Evolutionary conservation across 148 eudicot species (phyloP), one percentile per base, ranked within the genome.

Genomic region (Beta vulgaris): DNA sequence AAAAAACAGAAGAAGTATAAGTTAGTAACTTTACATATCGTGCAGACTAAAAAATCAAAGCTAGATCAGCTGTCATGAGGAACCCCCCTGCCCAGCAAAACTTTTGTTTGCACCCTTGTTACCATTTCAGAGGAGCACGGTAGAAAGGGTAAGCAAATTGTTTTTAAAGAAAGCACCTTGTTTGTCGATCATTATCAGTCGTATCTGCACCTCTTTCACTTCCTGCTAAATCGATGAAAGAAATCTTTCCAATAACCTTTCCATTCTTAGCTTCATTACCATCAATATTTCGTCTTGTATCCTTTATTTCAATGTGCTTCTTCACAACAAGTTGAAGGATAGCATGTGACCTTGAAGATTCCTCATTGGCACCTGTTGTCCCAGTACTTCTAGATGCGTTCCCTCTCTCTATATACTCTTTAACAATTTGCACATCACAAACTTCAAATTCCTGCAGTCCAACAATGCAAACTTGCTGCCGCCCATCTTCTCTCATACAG

Each of bases 141-240:
- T 44, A 18, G 29, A 59, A 18, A 35, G 19, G 8, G n/a, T n/a
- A 35, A 46, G 51, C 49, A 60, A 66, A 60, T 32, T 12, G 19
- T 61, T 19, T 37, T 74, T 19, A 34, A 37, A 46, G 66, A 32
- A 67, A 74, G 71, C 86, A 95, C 98, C 98, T 80, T 76, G 98
- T 95, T 79, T 95, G 98, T 35, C 97, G 84, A 77, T 95, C 98
- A 85, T 95, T 95, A 82, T 95, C 98, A 32, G 98, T 95, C 14
- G 98, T 95, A 78, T 95, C 98, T 76, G 98, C 98, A 74, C 98
- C 98, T 82, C 98, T 90, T 85, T 95, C 98, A 77, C 98, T 95
- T 68, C 98, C 98, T 55, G 98, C 98, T 75, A 95, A 88, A 87
- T 95, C 98, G 79, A 95, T 95, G 79, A 95, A 95, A 58, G 98